Conservation (phyloP, 768 basidiomycete genomes). For the Cystobasidium ongulense region DNA sequence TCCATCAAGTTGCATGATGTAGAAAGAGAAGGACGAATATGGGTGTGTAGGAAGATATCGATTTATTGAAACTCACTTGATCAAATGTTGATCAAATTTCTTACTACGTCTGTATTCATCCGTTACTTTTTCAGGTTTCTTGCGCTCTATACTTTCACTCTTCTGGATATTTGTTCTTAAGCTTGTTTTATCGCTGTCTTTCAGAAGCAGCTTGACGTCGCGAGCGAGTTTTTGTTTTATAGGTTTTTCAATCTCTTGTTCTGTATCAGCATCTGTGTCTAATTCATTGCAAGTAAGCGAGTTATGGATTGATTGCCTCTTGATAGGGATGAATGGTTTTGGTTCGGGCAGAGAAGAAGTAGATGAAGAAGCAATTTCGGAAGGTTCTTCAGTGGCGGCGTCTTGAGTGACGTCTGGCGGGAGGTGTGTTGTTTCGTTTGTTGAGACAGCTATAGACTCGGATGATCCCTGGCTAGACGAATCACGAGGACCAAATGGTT, state of each 20-base stretch:
- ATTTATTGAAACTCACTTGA: neutral
- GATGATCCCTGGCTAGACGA: too few species aligned
- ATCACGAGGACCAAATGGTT: neutral
- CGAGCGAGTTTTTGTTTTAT: too few species aligned
- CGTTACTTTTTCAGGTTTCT: neutral
- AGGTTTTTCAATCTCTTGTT: neutral
- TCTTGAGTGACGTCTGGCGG: too few species aligned
- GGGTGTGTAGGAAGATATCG: neutral
- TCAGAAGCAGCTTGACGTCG: too few species aligned
- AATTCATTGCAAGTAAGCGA: neutral
- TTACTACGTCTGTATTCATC: neutral
- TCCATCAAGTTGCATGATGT: neutral
- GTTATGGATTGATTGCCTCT: too few species aligned
- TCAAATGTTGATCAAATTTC: neutral
- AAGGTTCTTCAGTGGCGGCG: too few species aligned
- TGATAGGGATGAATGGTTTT: too few species aligned
- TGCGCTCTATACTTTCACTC: neutral
- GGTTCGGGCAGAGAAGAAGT: too few species aligned
- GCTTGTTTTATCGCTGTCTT: too few species aligned
- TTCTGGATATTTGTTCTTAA: neutral
- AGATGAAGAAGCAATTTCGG: too few species aligned
- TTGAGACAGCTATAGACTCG: too few species aligned
- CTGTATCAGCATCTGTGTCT: neutral
- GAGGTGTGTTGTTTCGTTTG: too few species aligned
- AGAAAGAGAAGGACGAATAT: neutral